Evolutionary conservation across 1,139 yeast genomes (phyloP).

Genomic region (Sugiyamaella grinbergsii): DNA sequence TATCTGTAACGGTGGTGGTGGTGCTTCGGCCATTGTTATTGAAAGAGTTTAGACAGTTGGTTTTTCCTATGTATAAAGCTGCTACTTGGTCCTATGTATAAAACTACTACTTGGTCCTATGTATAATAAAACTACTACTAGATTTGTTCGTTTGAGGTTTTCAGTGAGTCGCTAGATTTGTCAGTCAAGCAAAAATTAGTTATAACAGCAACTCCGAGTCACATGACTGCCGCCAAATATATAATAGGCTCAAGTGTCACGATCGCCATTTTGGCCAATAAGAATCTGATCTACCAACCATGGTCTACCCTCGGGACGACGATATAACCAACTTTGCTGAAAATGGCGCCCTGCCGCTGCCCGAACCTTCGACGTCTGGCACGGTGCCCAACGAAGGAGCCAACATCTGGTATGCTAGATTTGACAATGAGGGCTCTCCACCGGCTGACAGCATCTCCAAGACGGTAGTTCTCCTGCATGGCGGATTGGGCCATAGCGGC

Average conservation of each 20-base stretch:
- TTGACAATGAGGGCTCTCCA: background rate
- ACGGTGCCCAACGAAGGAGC: conserved; percentile 9
- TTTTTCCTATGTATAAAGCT: background rate
- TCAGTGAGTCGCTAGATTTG: too few species aligned
- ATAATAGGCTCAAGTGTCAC: too few species aligned
- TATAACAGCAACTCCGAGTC: too few species aligned
- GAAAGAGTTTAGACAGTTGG: conserved; percentile 44
- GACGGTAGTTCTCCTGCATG: conserved; percentile 15
- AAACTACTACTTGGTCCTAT: background rate
- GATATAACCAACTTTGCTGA: background rate
- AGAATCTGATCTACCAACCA: background rate
- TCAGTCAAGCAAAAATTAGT: too few species aligned
- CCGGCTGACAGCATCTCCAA: background rate
- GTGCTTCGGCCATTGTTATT: conserved; percentile 84
- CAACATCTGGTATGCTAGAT: conserved; percentile 10
- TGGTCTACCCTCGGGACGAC: conserved; percentile 1
- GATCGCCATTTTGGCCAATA: too few species aligned
- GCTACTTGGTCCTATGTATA: background rate
- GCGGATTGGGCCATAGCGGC: conserved; percentile 16
- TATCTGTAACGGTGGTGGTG: conserved; percentile 99
- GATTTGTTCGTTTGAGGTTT: too few species aligned
- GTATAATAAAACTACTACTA: background rate
- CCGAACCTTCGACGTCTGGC: conserved; percentile 5
- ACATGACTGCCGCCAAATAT: background rate
- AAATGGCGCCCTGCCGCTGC: conserved; percentile 5